Evolutionary conservation across 2,329 filamentous ascomycete genomes (phyloP), one percentile per base, ranked within the genome.

Genomic region (Trichocomaceae sp.): DNA sequence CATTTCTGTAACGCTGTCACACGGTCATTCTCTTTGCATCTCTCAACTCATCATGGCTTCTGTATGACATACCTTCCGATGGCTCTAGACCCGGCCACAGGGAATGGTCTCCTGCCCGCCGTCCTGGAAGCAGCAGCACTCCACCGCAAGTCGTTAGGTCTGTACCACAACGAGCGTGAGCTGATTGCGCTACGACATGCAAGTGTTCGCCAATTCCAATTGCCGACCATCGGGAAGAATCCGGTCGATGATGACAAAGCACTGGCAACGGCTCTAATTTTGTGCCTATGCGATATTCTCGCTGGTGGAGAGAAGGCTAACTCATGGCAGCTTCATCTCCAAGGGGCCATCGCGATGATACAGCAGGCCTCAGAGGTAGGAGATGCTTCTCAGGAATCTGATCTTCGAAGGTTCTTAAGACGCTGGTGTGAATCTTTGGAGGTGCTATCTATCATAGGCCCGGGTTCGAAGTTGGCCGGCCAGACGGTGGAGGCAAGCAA

Each of bases 201-300:
- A 49, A 49, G 47, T 49, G 5, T 35, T 37, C 47, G 47, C 22
- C 47, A 39, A 20, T 49, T 49, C 23, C 37, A 37, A 49, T 49
- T 49, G 19, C 47, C 31, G n/a, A 37, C 33, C 9, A 49, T 49
- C 22, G 47, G 47, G 10, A 7, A 39, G 39, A 49, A 49, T n/a
- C 47, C 47, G 3, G 47, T 20, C 47, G 29, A 33, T 13, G 47
- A 49, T 39, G 47, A 49, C 33, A 49, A 49, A n/a, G 47, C 26
- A 20, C 15, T 49, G 13, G 47, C 47, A 1, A 49, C 17, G 33
- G 29, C 47, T 49, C 31, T 49, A 29, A 37, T 49, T 10, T 39
- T 49, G 33, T 49, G 47, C n/a, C 39, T 49, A 49, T 49, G 47
- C 19, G 47, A 49, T 49, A 49, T 49, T 23, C 47, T 49, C 33